phyloP scores from a whole-genome alignment of 345 rosid species.

The Turnera subulata region DNA sequence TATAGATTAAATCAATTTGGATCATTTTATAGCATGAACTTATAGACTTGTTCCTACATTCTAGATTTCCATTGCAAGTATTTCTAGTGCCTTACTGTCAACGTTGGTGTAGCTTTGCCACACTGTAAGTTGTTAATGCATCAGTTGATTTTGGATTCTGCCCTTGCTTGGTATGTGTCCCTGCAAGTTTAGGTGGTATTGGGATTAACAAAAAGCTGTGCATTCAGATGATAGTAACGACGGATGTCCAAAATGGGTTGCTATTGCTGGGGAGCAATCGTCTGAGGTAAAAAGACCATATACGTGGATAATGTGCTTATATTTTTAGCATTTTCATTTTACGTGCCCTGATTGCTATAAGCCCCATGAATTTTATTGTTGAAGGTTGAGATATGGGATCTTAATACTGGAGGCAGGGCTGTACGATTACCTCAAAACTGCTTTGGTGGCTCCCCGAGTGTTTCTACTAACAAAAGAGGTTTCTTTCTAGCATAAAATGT shows the following conservation, averaged over 20 bases:
- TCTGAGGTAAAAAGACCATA: constrained; percentile 61
- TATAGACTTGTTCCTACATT: neutral
- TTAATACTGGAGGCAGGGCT: constrained; percentile 48
- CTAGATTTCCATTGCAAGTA: neutral
- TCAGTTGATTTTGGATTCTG: neutral
- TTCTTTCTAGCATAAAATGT: neutral
- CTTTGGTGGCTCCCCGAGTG: constrained; percentile 28
- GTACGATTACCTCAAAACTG: constrained; percentile 43
- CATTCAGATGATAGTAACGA: constrained; percentile 31
- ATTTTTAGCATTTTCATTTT: constrained; percentile 3
- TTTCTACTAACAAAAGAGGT: constrained; percentile 62
- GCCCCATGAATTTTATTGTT: constrained; percentile 12
- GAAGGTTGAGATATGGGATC: constrained; percentile 91
- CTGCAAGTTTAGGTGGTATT: neutral
- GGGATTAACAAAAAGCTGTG: constrained; percentile 5
- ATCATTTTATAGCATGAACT: no score
- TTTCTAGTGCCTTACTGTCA: neutral
- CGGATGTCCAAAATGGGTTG: constrained; percentile 49
- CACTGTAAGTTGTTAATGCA: neutral
- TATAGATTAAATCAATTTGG: no score
- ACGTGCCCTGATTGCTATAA: constrained; percentile 14
- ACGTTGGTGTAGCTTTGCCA: neutral
- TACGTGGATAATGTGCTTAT: constrained; percentile 4
- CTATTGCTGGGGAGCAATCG: constrained; percentile 75
- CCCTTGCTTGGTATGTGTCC: neutral